Conservation (phyloP, 768 basidiomycete genomes). For the Lentinula detonsa region DNA sequence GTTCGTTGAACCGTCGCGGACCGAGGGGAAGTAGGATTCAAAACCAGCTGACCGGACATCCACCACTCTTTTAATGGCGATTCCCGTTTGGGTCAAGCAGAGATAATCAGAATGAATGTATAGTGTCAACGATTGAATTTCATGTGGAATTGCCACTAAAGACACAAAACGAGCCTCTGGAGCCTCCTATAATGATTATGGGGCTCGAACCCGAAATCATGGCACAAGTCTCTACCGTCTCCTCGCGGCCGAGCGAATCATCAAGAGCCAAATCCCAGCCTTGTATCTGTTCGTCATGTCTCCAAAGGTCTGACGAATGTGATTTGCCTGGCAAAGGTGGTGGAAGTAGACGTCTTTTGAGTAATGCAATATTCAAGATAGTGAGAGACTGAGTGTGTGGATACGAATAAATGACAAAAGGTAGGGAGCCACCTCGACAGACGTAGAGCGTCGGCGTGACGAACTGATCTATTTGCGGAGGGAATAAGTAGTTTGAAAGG, state of each 20-base stretch:
- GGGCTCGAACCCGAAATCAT: constrained; percentile 35
- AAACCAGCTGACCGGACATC: background rate
- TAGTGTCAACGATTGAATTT: background rate
- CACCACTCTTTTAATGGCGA: background rate
- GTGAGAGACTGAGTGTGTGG: constrained; percentile 34
- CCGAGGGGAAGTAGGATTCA: background rate
- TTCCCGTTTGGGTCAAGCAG: background rate
- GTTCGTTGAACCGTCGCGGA: background rate
- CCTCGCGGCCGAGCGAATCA: constrained; percentile 11
- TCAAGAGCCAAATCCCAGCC: background rate
- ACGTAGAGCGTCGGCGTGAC: constrained; percentile 32
- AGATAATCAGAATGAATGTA: no score
- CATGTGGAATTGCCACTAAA: background rate
- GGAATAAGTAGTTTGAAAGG: constrained; percentile 43
- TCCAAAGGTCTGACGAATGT: constrained; percentile 8
- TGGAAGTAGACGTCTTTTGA: constrained; percentile 28
- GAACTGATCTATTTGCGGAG: constrained; percentile 25
- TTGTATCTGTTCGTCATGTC: constrained; percentile 21
- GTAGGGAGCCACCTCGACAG: constrained; percentile 40
- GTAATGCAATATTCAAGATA: constrained; percentile 40
- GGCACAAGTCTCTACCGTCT: constrained; percentile 30
- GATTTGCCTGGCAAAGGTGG: constrained; percentile 15
- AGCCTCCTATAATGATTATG: constrained; percentile 33
- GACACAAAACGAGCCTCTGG: constrained; percentile 16
- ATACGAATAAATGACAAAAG: constrained; percentile 38